Evolutionary conservation across 805 yeast genomes (phyloP).

Genomic region (Candida oleophila): DNA sequence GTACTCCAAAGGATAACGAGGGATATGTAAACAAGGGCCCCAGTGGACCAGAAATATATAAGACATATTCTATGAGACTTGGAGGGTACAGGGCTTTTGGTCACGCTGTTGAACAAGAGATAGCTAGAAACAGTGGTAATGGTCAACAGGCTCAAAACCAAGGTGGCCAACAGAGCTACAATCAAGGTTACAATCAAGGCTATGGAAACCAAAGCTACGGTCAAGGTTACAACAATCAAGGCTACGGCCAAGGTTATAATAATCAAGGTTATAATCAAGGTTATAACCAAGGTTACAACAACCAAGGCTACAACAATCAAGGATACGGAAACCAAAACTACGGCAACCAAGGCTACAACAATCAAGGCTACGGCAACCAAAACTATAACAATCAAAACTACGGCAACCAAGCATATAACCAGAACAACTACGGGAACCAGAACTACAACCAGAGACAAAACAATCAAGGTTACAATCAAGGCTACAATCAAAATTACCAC

Average conservation of each 20-base stretch:
- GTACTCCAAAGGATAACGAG: constrained; percentile 28
- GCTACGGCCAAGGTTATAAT: neutral
- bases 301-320: constrained; percentile 8
- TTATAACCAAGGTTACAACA: constrained; percentile 11
- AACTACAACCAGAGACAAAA: constrained; percentile 6
- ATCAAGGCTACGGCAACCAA: constrained; percentile 6
- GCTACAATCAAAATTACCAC: constrained; percentile 11
- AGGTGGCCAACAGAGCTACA: constrained; percentile 12
- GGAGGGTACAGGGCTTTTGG: constrained; percentile 39
- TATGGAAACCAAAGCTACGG: constrained; percentile 13
- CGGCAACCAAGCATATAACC: constrained; percentile 8
- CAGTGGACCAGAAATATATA: constrained; percentile 30
- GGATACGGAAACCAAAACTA: constrained; percentile 7
- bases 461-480: constrained; percentile 13
- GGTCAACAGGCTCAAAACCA: constrained; percentile 4
- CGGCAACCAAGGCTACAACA: constrained; percentile 8
- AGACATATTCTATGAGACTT: constrained; percentile 30
- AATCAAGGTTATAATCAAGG: constrained; percentile 7
- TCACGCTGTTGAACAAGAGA: constrained; percentile 12
- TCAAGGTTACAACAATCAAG: constrained; percentile 2
- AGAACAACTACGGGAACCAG: constrained; percentile 8
- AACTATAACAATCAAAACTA: constrained; percentile 8
- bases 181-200: constrained; percentile 17
- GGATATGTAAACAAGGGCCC: constrained; percentile 43
- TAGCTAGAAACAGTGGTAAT: constrained; percentile 8